Percentiles rank a stretch among this genome's conserved stretches.
phyloP scores from a whole-genome alignment of 768 basidiomycete genomes.

The Pleurotus salmoneostramineus region DNA sequence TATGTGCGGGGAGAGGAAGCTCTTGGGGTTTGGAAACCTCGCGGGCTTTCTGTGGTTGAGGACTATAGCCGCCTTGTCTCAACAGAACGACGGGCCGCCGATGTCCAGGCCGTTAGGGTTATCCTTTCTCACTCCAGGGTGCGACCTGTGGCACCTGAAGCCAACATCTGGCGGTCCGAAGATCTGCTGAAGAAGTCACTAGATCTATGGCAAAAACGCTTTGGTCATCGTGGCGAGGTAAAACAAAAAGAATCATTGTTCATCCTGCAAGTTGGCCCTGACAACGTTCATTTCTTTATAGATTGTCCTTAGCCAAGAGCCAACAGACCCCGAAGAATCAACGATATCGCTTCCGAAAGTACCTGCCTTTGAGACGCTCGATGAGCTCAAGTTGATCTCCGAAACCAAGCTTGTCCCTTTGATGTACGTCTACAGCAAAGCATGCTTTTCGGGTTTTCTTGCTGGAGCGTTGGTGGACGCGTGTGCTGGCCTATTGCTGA shows the following conservation, averaged over 20 bases:
- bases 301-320: conserved; percentile 78
- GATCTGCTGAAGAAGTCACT: conserved; percentile 63
- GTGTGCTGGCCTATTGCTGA: too few relatives aligned
- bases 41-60: conserved; percentile 85
- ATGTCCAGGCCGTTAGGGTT: conserved; percentile 86
- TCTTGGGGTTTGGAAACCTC: conserved; percentile 79
- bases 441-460: too few relatives aligned
- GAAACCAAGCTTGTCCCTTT: conserved; percentile 70
- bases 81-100: conserved; percentile 73
- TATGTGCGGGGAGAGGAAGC: conserved; percentile 92
- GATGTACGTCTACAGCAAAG: conserved; percentile 23
- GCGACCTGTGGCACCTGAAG: conserved; percentile 45
- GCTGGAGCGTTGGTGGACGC: too few relatives aligned
- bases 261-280: too few relatives aligned
- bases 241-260: conserved; percentile 6
- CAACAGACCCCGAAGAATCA: conserved; percentile 50
- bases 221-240: conserved; percentile 76
- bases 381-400: conserved; percentile 65
- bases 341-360: conserved; percentile 24
- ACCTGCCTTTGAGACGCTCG: conserved; percentile 34
- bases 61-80: conserved; percentile 74
- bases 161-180: conserved; percentile 64
- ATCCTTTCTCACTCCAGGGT: conserved; percentile 59
- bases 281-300: conserved; percentile 25
- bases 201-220: conserved; percentile 79